phyloP scores from a whole-genome alignment of 2,329 filamentous ascomycete genomes.

The Fusarium lateritium region DNA sequence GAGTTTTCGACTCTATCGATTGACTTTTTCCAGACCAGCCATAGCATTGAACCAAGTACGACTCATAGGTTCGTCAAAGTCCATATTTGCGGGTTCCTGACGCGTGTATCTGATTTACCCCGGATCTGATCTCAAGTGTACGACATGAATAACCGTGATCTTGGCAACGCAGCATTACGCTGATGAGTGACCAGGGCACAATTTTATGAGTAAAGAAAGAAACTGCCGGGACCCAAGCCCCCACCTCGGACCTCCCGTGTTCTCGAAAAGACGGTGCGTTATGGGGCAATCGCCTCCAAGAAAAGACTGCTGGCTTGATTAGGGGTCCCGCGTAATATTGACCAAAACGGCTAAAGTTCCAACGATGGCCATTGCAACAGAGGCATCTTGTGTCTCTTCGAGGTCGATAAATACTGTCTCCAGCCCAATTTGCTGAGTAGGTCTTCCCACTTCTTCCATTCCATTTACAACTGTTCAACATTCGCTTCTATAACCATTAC shows the following conservation, averaged over 20 bases:
- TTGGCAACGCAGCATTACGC: too few species aligned
- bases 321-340: background rate
- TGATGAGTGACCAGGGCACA: too few species aligned
- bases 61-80: too few species aligned
- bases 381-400: background rate
- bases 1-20: too few species aligned
- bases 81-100: too few species aligned
- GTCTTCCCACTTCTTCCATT: background rate
- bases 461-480: background rate
- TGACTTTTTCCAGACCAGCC: too few species aligned
- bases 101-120: too few species aligned
- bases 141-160: too few species aligned
- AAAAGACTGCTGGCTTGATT: background rate
- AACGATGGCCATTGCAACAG: background rate
- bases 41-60: too few species aligned
- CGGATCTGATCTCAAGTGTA: too few species aligned
- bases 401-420: background rate
- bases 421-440: background rate
- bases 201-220: background rate
- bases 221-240: too few species aligned
- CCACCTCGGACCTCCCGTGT: background rate
- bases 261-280: background rate
- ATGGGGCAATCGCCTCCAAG: background rate
- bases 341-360: background rate
- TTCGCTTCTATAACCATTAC: background rate